Conservation (phyloP, 306 rosid species). For the Crataegus laevigata region DNA sequence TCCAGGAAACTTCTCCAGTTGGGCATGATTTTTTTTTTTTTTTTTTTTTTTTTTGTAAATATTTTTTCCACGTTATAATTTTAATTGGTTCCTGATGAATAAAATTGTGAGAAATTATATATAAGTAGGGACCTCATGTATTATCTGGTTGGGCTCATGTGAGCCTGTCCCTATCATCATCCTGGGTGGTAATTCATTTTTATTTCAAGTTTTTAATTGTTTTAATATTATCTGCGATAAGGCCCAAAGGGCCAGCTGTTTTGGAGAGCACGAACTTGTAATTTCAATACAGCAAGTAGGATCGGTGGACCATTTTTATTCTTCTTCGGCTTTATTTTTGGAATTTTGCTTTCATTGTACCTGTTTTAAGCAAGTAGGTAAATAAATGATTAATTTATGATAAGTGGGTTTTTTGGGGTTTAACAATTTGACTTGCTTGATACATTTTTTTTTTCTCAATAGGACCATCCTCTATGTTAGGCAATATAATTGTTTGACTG, state of each 20-base stretch:
- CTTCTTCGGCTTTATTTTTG: slow-evolving; percentile 12
- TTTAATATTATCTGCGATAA: slow-evolving; percentile 5
- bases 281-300: slow-evolving; percentile 32
- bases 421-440: background rate
- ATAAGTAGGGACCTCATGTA: slow-evolving; percentile 38
- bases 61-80: background rate
- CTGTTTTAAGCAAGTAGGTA: background rate
- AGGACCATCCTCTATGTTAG: slow-evolving; percentile 1
- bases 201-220: background rate
- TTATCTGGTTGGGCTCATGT: slow-evolving; percentile 51
- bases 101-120: slow-evolving; percentile 10
- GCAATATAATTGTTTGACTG: slow-evolving; percentile 5
- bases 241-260: slow-evolving; percentile 42
- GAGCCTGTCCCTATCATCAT: slow-evolving; percentile 40
- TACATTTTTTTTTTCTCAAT: background rate
- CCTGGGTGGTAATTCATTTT: slow-evolving; percentile 20
- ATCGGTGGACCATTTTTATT: slow-evolving; percentile 35
- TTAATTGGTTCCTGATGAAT: background rate
- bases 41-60: background rate
- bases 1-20: slow-evolving; percentile 23
- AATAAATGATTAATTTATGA: background rate
- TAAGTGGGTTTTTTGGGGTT: background rate
- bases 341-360: slow-evolving; percentile 9
- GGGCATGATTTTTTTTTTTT: background rate
- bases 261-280: slow-evolving; percentile 24